Conservation (phyloP, 2,329 filamentous ascomycete genomes). For the Penicillium digitatum region DNA sequence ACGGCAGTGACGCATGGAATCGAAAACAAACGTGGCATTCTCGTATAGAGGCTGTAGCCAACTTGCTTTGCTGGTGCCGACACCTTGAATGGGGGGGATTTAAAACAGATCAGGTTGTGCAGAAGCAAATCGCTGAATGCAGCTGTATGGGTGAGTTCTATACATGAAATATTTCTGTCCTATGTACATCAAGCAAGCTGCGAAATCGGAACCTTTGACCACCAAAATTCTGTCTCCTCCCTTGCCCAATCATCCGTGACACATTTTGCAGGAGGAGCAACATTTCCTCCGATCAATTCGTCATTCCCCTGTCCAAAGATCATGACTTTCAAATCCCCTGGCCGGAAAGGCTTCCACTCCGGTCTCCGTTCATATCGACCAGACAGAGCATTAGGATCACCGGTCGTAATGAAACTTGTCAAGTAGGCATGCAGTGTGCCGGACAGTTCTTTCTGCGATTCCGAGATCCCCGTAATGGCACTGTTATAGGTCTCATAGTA, state of each 20-base stretch:
- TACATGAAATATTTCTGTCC: background rate
- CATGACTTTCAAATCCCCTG: constrained; percentile 38
- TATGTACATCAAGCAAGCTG: constrained; percentile 16
- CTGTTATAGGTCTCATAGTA: constrained; percentile 46
- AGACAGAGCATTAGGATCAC: constrained; percentile 43
- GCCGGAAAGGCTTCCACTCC: constrained; percentile 36
- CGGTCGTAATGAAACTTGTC: constrained; percentile 48
- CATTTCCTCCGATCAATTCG: constrained; percentile 45
- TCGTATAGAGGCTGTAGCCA: too few relatives aligned
- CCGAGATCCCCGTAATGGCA: constrained; percentile 34
- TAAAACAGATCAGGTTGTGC: too few relatives aligned
- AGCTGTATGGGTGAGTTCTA: background rate
- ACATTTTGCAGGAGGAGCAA: constrained; percentile 41
- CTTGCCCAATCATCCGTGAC: constrained; percentile 42
- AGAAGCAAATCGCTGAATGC: background rate
- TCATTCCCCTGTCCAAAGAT: constrained; percentile 49
- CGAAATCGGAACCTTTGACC: constrained; percentile 30
- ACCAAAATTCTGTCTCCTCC: constrained; percentile 50
- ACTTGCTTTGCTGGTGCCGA: too few relatives aligned
- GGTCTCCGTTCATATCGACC: constrained; percentile 32
- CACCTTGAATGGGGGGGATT: too few relatives aligned
- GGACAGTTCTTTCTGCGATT: constrained; percentile 43
- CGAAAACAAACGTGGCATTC: too few relatives aligned
- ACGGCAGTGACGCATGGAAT: too few relatives aligned
- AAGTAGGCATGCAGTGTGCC: constrained; percentile 47